Evolutionary conservation across 2,329 filamentous ascomycete species (phyloP).

Genomic region (Talaromyces atroroseus): DNA sequence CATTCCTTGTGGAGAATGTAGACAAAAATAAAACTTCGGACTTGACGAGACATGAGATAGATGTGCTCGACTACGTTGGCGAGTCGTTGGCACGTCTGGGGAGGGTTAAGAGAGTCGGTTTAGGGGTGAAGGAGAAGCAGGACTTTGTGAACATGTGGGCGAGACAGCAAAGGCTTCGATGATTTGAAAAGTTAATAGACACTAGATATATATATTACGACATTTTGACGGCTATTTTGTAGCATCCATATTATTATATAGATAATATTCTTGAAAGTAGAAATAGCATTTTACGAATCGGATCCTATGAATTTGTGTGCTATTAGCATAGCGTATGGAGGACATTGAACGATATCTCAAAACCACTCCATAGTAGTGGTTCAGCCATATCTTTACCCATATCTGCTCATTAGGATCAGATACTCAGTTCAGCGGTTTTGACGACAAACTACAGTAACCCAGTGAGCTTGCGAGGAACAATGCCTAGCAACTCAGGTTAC

Average conservation of each 20-base stretch:
- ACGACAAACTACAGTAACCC: too few species aligned
- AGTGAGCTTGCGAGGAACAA: too few species aligned
- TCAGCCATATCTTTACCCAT: too few species aligned
- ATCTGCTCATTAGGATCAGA: too few species aligned
- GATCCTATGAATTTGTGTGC: too few species aligned
- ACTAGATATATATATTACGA: neutral
- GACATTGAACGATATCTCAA: too few species aligned
- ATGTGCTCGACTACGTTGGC: constrained; percentile 69
- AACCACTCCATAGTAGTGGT: too few species aligned
- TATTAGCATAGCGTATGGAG: too few species aligned
- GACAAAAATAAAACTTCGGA: constrained; percentile 21
- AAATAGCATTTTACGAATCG: neutral
- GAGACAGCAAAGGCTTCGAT: constrained; percentile 1
- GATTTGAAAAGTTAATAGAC: neutral
- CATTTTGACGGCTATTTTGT: neutral
- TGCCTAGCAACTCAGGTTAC: too few species aligned
- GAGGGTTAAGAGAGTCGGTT: constrained; percentile 78
- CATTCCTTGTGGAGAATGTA: constrained; percentile 8
- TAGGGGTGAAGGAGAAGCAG: constrained; percentile 77
- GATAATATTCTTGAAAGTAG: neutral
- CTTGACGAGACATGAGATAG: constrained; percentile 55
- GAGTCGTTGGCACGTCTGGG: constrained; percentile 84
- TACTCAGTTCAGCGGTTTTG: too few species aligned
- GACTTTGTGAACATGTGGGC: constrained; percentile 72
- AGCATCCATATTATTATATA: neutral